Evolutionary conservation across 352 stramenopile species (phyloP).

Genomic region (Blastocystis sp.): DNA sequence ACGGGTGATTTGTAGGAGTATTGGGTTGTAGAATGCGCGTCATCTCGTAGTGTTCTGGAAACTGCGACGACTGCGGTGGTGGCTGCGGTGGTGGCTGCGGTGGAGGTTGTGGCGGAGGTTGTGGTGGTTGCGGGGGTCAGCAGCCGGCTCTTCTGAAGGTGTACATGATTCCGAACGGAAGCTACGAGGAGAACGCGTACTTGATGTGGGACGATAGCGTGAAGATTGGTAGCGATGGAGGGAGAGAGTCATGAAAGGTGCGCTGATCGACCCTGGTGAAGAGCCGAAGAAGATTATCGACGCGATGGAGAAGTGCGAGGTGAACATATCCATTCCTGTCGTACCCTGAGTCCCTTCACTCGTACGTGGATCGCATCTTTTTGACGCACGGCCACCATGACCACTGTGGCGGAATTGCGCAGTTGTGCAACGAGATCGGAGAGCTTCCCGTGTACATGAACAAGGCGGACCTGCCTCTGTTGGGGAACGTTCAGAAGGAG

Average conservation of each 20-base stretch:
- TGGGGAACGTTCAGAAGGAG: background rate
- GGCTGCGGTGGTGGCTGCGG: background rate
- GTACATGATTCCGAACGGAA: conserved; percentile 33
- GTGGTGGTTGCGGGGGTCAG: background rate
- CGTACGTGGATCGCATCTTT: conserved; percentile 1
- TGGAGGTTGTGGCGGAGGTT: background rate
- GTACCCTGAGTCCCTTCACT: background rate
- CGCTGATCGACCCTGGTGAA: conserved; percentile 26
- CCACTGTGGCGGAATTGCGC: background rate
- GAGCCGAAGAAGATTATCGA: conserved; percentile 28
- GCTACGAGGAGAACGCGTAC: conserved; percentile 31
- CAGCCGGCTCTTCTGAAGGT: conserved; percentile 24
- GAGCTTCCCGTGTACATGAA: conserved; percentile 19
- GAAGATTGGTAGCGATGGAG: background rate
- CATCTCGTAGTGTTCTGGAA: background rate
- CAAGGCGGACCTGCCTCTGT: conserved; percentile 5
- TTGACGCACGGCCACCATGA: conserved; percentile 37
- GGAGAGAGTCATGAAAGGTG: background rate
- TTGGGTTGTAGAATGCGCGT: too few species aligned
- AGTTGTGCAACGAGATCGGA: conserved; percentile 22
- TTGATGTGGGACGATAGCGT: conserved; percentile 23
- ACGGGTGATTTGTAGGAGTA: background rate
- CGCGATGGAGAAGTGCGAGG: background rate
- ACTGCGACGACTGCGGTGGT: background rate
- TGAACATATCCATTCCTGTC: background rate